Conservation (phyloP, 306 rosid species). For the Prunus mongolica region DNA sequence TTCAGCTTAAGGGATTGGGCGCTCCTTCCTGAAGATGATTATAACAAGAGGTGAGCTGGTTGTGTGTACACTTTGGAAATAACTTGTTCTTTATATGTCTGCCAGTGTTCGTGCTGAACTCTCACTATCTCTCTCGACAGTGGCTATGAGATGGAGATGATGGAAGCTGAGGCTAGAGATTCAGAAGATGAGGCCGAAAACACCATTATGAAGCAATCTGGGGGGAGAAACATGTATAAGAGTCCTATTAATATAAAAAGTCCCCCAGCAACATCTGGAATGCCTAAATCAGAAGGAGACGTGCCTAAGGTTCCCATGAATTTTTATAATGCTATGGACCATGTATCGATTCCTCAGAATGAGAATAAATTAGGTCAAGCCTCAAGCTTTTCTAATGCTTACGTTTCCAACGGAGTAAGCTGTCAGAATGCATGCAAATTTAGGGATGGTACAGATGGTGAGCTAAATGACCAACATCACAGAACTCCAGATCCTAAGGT, state of each 20-base stretch:
- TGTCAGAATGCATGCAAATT: conserved; percentile 30
- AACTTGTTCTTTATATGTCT: not conserved
- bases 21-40: conserved; percentile 71
- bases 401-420: conserved; percentile 15
- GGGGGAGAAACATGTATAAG: conserved; percentile 28
- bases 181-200: conserved; percentile 77
- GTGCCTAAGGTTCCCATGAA: conserved; percentile 14
- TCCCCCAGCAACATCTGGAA: conserved; percentile 19
- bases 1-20: conserved; percentile 79
- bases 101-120: conserved; percentile 14
- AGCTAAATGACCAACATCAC: conserved; percentile 20
- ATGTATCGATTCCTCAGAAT: not conserved
- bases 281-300: conserved; percentile 27
- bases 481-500: conserved; percentile 31
- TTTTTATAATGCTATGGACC: conserved; percentile 9
- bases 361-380: conserved; percentile 17
- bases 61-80: not conserved
- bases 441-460: conserved; percentile 16
- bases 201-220: conserved; percentile 35
- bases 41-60: conserved; percentile 60
- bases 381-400: conserved; percentile 19
- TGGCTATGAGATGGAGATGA: conserved; percentile 71
- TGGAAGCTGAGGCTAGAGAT: conserved; percentile 85
- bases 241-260: conserved; percentile 45
- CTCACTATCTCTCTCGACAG: conserved; percentile 43